Conservation (phyloP, 805 yeast genomes). For the Cyberlindnera subsufficiens region DNA sequence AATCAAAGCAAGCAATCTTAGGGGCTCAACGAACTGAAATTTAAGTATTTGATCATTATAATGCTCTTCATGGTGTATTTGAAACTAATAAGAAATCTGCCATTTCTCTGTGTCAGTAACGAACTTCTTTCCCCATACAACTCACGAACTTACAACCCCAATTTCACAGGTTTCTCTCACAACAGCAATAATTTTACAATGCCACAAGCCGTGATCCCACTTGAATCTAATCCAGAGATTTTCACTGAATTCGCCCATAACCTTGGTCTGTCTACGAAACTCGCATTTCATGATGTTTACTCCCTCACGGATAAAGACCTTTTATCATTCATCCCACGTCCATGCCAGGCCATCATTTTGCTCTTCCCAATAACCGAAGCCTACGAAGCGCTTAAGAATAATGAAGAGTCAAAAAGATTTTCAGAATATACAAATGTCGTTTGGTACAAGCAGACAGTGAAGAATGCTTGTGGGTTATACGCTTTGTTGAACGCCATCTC, state of each 20-base stretch:
- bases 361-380: conserved; percentile 71
- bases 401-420: conserved; percentile 29
- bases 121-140: not conserved
- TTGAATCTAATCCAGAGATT: conserved; percentile 86
- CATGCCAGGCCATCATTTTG: conserved; percentile 67
- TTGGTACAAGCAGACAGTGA: conserved; percentile 86
- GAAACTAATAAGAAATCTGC: too few relatives aligned
- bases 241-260: conserved; percentile 63
- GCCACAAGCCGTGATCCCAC: conserved; percentile 59
- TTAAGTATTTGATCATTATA: too few relatives aligned
- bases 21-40: too few relatives aligned
- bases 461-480: conserved; percentile 89
- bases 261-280: conserved; percentile 58
- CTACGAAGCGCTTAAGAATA: conserved; percentile 47
- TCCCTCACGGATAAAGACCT: conserved; percentile 83
- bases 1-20: too few relatives aligned
- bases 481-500: conserved; percentile 69
- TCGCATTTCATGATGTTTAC: conserved; percentile 73
- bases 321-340: conserved; percentile 75
- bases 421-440: conserved; percentile 27
- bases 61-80: too few relatives aligned
- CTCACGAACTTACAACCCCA: not conserved
- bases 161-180: not conserved
- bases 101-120: not conserved
- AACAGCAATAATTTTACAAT: not conserved